Percentiles rank a stretch among this genome's conserved stretches.
These are phyloP conservation scores for Calycina herbarum DNA, from an alignment of 2,329 filamentous ascomycete genomes.

Conservation along the genomic window DNA sequence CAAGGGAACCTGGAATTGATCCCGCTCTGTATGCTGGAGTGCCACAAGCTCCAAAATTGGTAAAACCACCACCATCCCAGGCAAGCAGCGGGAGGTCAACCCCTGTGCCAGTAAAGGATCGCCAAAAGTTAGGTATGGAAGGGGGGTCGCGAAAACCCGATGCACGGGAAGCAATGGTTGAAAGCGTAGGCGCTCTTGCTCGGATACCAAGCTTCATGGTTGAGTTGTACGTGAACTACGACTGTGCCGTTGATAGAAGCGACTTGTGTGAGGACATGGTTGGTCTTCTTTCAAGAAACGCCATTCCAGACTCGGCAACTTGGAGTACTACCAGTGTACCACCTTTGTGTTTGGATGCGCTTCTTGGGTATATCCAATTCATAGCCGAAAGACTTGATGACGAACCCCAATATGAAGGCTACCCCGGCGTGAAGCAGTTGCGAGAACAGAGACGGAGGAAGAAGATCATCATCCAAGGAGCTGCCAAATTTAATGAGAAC, in stretches of 20 bases:
- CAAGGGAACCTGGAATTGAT: constrained; percentile 85
- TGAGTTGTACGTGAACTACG: constrained; percentile 96
- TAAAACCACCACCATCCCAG: constrained; percentile 76
- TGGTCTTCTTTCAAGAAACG: constrained; percentile 87
- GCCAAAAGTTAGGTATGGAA: constrained; percentile 89
- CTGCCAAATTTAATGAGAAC: constrained; percentile 91
- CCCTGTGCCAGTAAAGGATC: constrained; percentile 87
- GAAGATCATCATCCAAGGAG: constrained; percentile 83
- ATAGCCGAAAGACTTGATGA: constrained; percentile 84
- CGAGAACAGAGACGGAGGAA: constrained; percentile 76
- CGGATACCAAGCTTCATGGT: constrained; percentile 93
- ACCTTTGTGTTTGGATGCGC: constrained; percentile 86
- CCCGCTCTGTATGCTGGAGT: constrained; percentile 90
- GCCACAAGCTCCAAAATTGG: constrained; percentile 83
- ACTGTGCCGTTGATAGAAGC: constrained; percentile 87
- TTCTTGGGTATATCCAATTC: constrained; percentile 88
- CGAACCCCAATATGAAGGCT: constrained; percentile 60
- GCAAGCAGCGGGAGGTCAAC: constrained; percentile 79
- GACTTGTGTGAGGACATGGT: constrained; percentile 97
- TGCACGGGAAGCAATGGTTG: constrained; percentile 96
- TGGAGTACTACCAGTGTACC: constrained; percentile 99
- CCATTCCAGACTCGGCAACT: constrained; percentile 92
- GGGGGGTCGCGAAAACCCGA: constrained; percentile 91
- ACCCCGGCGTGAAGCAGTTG: constrained; percentile 64
- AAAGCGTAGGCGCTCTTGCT: constrained; percentile 87